Conservation (phyloP, 2,329 filamentous ascomycete species). For the Tolypocladium tropicale region DNA sequence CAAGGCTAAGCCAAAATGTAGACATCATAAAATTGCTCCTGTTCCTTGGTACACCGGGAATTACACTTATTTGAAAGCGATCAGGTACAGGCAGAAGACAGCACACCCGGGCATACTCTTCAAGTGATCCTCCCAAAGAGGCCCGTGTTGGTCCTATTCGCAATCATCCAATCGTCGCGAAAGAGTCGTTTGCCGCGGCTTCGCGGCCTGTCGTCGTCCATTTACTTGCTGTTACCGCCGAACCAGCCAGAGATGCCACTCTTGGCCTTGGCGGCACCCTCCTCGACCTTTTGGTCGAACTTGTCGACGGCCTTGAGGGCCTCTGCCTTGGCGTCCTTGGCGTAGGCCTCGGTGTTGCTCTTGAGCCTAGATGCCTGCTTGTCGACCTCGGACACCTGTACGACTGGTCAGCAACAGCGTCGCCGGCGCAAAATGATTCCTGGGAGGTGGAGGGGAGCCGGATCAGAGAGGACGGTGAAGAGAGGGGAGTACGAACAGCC, state of each 20-base stretch:
- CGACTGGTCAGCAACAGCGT: conserved; percentile 1
- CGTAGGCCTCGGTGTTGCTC: conserved; percentile 46
- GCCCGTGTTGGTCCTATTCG: not conserved
- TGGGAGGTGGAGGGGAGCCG: not conserved
- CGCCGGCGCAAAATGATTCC: not conserved
- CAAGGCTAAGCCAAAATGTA: not conserved
- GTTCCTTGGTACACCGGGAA: not conserved
- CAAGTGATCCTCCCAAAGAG: not conserved
- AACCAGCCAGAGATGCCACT: conserved; percentile 80
- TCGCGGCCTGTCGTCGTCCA: not conserved
- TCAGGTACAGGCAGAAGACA: not conserved
- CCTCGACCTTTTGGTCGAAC: conserved; percentile 73
- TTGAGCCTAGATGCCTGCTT: conserved; percentile 51
- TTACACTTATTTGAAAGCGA: not conserved
- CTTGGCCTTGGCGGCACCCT: conserved; percentile 73
- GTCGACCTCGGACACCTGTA: conserved; percentile 45
- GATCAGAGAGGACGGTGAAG: not conserved
- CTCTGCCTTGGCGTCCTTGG: conserved; percentile 53
- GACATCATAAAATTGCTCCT: not conserved
- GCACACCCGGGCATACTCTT: not conserved
- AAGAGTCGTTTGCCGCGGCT: too few species aligned
- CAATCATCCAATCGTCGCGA: not conserved
- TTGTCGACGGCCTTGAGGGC: conserved; percentile 66
- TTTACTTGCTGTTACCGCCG: conserved; percentile 46
- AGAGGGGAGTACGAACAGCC: conserved; percentile 43